phyloP scores from a whole-genome alignment of 768 basidiomycete species.

The Gymnopilus junonius region DNA sequence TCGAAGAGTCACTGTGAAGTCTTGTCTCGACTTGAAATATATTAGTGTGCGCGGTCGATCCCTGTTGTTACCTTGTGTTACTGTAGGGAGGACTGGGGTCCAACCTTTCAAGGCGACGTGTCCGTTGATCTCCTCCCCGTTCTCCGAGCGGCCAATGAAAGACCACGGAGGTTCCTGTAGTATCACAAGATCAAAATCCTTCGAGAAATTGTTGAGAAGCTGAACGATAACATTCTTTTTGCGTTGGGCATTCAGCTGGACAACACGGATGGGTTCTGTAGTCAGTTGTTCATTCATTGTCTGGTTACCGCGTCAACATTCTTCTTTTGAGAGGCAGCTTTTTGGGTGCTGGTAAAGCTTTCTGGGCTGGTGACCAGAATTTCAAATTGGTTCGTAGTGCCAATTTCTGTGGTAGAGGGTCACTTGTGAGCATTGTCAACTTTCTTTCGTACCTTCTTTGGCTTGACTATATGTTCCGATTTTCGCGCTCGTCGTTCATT shows the following conservation, averaged over 20 bases:
- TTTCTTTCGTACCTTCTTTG: slow-evolving; percentile 7
- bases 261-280: slow-evolving; percentile 12
- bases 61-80: background rate
- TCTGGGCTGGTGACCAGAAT: background rate
- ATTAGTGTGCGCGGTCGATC: slow-evolving; percentile 21
- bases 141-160: slow-evolving; percentile 14
- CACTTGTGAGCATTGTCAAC: too few species aligned
- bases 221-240: slow-evolving; percentile 11
- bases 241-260: slow-evolving; percentile 23
- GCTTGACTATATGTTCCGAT: background rate
- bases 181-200: slow-evolving; percentile 26
- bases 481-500: slow-evolving; percentile 6
- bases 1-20: slow-evolving; percentile 26
- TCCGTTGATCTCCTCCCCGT: slow-evolving; percentile 13
- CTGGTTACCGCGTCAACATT: background rate
- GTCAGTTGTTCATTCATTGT: background rate
- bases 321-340: background rate
- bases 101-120: slow-evolving; percentile 13
- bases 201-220: slow-evolving; percentile 19
- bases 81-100: slow-evolving; percentile 15
- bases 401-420: background rate
- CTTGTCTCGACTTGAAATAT: slow-evolving; percentile 15
- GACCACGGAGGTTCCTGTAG: slow-evolving; percentile 30
- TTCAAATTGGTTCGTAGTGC: background rate
- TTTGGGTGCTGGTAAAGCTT: background rate